Evolutionary conservation across 768 basidiomycete genomes (phyloP), one percentile per base, ranked within the genome.

Genomic region (Trametes punicea): DNA sequence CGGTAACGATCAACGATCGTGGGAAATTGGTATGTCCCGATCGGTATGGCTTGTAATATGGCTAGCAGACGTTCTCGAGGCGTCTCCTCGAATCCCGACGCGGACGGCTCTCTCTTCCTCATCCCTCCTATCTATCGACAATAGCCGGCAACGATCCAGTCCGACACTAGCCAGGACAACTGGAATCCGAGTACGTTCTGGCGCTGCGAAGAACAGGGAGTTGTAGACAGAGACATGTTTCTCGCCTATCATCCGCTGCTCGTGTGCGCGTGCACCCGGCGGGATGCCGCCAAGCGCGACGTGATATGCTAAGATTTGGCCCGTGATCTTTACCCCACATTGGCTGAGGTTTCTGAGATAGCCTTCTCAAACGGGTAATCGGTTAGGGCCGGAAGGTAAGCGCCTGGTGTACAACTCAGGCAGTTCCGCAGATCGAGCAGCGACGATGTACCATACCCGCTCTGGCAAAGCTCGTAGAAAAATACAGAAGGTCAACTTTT

Each of bases 241-340:
- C 21, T 10, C 6, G 31, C 21, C 18, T n/a, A n/a, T n/a, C n/a
- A n/a, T n/a, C n/a, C 10, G 46, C 6, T 3, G 30, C 46, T 9
- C 29, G 18, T 31, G 7, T 2, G 20, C 18, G 34, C 34, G 23
- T 8, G 20, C 15, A 25, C 23, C 15, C n/a, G 18, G 20, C 8
- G 20, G 34, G 45, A 6, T 2, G 13, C 13, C 2, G 31, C 46
- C 34, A 36, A 33, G 30, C 16, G 34, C 26, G 36, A 51, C 30
- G 16, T 33, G 51, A 53, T 53, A 46, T 46, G 52, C 11, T 38
- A 45, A 54, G 52, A 36, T 46, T 46, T 46, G 33, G 52, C 33
- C 52, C 25, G 42, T 46, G 25, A 38, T 45, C 44, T 46, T 3
- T 54, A 54, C 52, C 52, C 52, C 52, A 44, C 52, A 54, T 39